These are phyloP conservation scores for Tolypocladium tropicale DNA, from an alignment of 2,329 filamentous ascomycete species.

Conservation along the genomic window DNA sequence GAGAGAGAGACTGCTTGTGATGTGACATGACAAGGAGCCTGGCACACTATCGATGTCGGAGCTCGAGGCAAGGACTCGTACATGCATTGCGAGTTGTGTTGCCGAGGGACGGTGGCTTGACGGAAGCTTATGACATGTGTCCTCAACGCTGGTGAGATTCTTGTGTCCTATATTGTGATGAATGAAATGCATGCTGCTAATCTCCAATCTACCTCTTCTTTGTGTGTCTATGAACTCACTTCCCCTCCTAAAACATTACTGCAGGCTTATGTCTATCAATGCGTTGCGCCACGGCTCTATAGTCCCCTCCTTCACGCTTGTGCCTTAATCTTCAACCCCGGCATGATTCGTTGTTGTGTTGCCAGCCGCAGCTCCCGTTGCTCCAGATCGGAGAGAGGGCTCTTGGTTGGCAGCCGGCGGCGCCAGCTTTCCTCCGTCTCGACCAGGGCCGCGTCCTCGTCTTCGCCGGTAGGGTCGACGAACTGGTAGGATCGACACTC, in stretches of 20 bases:
- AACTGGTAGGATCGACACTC: conserved; percentile 63
- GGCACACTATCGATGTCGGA: not conserved
- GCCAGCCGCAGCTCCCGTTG: conserved; percentile 31
- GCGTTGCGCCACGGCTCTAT: not conserved
- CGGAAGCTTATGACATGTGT: no score
- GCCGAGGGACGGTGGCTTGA: not conserved
- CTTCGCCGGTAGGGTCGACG: conserved; percentile 36
- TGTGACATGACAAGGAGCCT: not conserved
- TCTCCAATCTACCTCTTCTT: not conserved
- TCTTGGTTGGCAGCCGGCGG: conserved; percentile 29
- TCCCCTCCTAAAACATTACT: no score
- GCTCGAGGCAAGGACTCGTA: not conserved
- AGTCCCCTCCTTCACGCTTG: not conserved
- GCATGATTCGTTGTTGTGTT: conserved; percentile 23
- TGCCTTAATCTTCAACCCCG: conserved; percentile 24
- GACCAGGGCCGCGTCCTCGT: conserved; percentile 34
- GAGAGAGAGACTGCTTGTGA: not conserved
- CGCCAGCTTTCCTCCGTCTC: conserved; percentile 40
- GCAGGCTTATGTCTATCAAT: not conserved
- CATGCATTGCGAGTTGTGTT: not conserved
- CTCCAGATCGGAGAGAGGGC: conserved; percentile 33
- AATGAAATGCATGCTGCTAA: not conserved
- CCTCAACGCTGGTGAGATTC: no score
- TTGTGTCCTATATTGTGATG: not conserved
- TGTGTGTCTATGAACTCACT: not conserved